A percentile compares a stretch with the other conserved stretches of the same genome.
These are phyloP conservation scores for Beta corolliflora DNA, from an alignment of 179 eudicot species.

Conservation along the genomic window DNA sequence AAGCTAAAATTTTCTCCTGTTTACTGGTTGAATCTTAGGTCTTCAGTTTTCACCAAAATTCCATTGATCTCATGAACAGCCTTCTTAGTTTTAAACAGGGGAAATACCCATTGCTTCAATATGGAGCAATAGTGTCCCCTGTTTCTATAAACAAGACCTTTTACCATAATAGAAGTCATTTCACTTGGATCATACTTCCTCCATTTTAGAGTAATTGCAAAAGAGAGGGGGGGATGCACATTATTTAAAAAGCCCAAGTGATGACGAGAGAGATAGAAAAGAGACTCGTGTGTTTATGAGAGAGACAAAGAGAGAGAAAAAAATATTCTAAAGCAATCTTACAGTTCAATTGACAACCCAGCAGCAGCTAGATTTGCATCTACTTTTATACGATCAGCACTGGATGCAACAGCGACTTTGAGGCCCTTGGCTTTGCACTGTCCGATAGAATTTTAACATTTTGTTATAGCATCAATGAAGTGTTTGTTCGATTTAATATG, in stretches of 20 bases:
- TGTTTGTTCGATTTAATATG: not conserved
- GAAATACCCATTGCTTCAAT: not conserved
- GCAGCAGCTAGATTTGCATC: conserved; percentile 95
- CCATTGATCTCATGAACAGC: not conserved
- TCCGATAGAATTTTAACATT: conserved; percentile 25
- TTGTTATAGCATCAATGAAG: not conserved
- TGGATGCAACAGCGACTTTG: conserved; percentile 99
- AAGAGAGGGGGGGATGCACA: no score
- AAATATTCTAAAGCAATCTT: conserved; percentile 29
- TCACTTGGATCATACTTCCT: no score
- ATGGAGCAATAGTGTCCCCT: not conserved
- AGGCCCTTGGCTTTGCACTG: conserved; percentile 95
- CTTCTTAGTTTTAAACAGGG: not conserved
- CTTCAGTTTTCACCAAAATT: no score
- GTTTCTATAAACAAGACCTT: no score
- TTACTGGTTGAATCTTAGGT: no score
- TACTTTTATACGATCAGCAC: conserved; percentile 97
- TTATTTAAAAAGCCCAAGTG: no score
- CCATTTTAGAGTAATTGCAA: no score
- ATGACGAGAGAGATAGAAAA: no score
- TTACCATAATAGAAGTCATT: no score
- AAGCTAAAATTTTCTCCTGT: no score
- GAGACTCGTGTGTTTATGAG: no score
- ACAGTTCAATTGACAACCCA: conserved; percentile 79
- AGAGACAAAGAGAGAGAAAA: not conserved